phyloP scores from a whole-genome alignment of 2,329 filamentous ascomycete species.

The Huntiella decipiens region DNA sequence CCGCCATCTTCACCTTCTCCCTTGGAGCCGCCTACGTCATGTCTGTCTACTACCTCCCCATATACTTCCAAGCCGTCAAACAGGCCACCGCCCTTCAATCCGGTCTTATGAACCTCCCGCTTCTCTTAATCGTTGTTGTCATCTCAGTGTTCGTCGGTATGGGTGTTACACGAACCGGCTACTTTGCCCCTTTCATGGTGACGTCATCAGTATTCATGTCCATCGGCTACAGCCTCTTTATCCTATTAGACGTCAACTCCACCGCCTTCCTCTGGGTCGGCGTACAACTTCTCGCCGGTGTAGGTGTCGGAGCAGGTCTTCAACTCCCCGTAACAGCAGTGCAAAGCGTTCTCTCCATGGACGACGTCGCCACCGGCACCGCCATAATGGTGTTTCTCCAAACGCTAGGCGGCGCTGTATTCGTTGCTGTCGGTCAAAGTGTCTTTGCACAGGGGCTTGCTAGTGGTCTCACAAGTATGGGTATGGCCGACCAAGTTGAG shows the following conservation, averaged over 20 bases:
- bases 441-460: constrained; percentile 20
- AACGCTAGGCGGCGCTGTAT: constrained; percentile 26
- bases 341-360: constrained; percentile 24
- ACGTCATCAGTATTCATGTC: constrained; percentile 16
- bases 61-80: constrained; percentile 23
- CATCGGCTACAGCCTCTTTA: constrained; percentile 21
- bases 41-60: constrained; percentile 18
- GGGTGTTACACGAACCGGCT: constrained; percentile 19
- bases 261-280: constrained; percentile 7
- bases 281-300: constrained; percentile 15
- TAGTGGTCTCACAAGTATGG: neutral
- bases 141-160: constrained; percentile 17
- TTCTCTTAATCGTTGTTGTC: constrained; percentile 19
- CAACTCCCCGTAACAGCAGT: constrained; percentile 27
- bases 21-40: constrained; percentile 18
- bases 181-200: constrained; percentile 23
- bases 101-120: constrained; percentile 20
- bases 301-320: constrained; percentile 23
- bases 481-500: neutral
- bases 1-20: constrained; percentile 20
- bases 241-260: constrained; percentile 19
- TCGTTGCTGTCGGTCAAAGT: constrained; percentile 31
- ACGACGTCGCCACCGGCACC: constrained; percentile 27
- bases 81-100: constrained; percentile 19
- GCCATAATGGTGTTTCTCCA: constrained; percentile 28